phyloP scores from a whole-genome alignment of 257 asterid genomes.

The Fraxinus anomala region DNA sequence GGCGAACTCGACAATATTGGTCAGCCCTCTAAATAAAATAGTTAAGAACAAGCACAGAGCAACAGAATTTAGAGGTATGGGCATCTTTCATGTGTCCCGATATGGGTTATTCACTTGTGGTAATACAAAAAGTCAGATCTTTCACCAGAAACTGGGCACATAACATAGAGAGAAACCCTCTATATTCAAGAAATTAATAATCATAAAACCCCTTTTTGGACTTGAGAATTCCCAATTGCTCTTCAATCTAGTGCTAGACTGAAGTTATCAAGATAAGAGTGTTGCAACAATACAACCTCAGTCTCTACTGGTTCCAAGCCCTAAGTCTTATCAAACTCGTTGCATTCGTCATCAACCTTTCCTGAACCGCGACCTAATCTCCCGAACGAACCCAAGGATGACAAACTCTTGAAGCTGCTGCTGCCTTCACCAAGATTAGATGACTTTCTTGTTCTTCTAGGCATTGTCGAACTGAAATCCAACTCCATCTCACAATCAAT shows the following conservation, averaged over 20 bases:
- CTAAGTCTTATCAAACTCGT: slow-evolving; percentile 45
- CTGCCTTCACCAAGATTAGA: slow-evolving; percentile 56
- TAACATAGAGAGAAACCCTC: neutral
- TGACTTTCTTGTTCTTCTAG: slow-evolving; percentile 48
- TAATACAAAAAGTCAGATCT: slow-evolving; percentile 27
- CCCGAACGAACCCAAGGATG: slow-evolving; percentile 65
- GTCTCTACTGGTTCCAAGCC: neutral
- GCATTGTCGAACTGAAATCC: slow-evolving; percentile 49
- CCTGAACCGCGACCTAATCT: slow-evolving; percentile 58
- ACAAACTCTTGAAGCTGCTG: slow-evolving; percentile 57
- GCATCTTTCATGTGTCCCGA: neutral
- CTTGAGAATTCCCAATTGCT: neutral
- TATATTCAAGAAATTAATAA: slow-evolving; percentile 2
- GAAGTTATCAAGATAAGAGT: too few relatives aligned
- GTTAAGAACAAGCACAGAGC: neutral
- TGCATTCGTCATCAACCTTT: slow-evolving; percentile 49
- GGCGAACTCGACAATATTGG: too few relatives aligned
- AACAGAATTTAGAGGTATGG: neutral
- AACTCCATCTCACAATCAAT: slow-evolving; percentile 32
- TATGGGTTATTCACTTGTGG: neutral
- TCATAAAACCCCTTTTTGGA: neutral
- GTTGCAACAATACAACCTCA: neutral
- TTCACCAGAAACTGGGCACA: slow-evolving; percentile 19
- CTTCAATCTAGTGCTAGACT: neutral
- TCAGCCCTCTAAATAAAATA: too few relatives aligned